Conservation (phyloP, 2,329 filamentous ascomycete species). For the Penicillium sp. region DNA sequence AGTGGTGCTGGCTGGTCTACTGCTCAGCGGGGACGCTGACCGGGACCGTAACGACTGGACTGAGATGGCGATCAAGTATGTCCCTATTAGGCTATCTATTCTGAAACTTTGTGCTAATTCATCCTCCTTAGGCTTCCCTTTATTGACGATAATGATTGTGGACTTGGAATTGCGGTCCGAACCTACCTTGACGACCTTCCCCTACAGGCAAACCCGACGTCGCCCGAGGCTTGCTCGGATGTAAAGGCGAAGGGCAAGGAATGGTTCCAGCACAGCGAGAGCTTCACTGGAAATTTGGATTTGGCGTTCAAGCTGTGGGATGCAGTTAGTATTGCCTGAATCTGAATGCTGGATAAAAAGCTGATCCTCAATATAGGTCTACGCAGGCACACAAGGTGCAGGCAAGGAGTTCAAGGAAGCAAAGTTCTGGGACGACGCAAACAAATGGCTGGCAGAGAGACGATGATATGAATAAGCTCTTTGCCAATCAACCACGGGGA, state of each 20-base stretch:
- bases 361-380: slow-evolving; percentile 47
- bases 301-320: slow-evolving; percentile 65
- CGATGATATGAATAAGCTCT: slow-evolving; percentile 29
- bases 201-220: slow-evolving; percentile 56
- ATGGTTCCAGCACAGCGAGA: slow-evolving; percentile 61
- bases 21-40: slow-evolving; percentile 75
- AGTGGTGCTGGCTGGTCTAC: slow-evolving; percentile 74
- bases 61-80: slow-evolving; percentile 71
- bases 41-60: slow-evolving; percentile 66
- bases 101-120: slow-evolving; percentile 3
- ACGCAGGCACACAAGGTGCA: slow-evolving; percentile 57
- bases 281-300: slow-evolving; percentile 58
- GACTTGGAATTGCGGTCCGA: slow-evolving; percentile 49
- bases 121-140: slow-evolving; percentile 41
- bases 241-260: slow-evolving; percentile 55
- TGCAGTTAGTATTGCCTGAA: slow-evolving; percentile 50
- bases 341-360: background rate
- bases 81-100: slow-evolving; percentile 8
- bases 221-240: slow-evolving; percentile 49
- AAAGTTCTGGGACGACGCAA: slow-evolving; percentile 58
- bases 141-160: slow-evolving; percentile 47
- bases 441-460: slow-evolving; percentile 55
- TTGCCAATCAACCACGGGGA: slow-evolving; percentile 1
- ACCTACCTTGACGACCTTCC: slow-evolving; percentile 55
- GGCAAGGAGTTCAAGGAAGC: slow-evolving; percentile 53